These are phyloP conservation scores for Leccinellum luteum DNA, from an alignment of 768 basidiomycete species.

Conservation along the genomic window DNA sequence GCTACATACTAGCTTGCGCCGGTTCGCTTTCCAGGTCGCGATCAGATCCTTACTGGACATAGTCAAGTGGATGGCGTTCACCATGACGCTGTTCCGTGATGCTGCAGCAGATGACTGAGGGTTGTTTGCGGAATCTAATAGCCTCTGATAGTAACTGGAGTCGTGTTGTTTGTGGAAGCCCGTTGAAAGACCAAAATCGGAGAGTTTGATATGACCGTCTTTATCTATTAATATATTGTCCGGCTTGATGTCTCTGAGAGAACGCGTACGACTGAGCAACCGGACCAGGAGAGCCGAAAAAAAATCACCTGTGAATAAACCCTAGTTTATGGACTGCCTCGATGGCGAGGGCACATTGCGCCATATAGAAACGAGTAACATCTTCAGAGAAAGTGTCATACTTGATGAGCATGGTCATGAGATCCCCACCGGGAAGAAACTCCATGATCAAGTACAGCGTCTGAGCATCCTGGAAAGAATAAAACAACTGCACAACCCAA, in stretches of 20 bases:
- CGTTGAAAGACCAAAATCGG: conserved; percentile 98
- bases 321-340: conserved; percentile 97
- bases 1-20: conserved; percentile 83
- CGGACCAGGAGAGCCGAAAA: background rate
- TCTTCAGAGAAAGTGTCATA: conserved; percentile 99
- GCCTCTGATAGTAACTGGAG: conserved; percentile 88
- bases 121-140: conserved; percentile 66
- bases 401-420: conserved; percentile 99
- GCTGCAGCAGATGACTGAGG: conserved; percentile 41
- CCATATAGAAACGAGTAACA: conserved; percentile 97
- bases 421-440: conserved; percentile 95
- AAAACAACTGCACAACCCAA: conserved; percentile 97
- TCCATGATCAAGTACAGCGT: conserved; percentile 99
- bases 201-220: conserved; percentile 95
- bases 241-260: conserved; percentile 90
- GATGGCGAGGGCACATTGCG: conserved; percentile 96
- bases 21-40: conserved; percentile 98
- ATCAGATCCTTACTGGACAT: conserved; percentile 93
- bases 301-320: conserved; percentile 90
- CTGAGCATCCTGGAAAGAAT: conserved; percentile 94
- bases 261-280: background rate
- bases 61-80: conserved; percentile 95
- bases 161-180: conserved; percentile 99
- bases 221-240: conserved; percentile 93
- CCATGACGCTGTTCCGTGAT: conserved; percentile 91